phyloP scores from a whole-genome alignment of 148 eudicot genomes.

The Silene conica region DNA sequence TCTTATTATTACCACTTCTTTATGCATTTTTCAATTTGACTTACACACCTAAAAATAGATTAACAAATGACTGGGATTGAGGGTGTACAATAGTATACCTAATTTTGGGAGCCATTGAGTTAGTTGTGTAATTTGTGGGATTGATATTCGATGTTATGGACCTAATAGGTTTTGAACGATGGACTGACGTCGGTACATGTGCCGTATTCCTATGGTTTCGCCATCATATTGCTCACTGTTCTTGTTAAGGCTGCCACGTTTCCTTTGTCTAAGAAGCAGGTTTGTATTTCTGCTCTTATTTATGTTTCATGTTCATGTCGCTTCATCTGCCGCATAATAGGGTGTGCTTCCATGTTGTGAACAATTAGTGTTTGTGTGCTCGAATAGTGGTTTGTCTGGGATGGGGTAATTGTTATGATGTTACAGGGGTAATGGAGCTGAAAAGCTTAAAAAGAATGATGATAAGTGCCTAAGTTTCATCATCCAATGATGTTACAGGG shows the following conservation, averaged over 20 bases:
- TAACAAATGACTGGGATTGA: too few relatives aligned
- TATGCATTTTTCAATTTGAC: background rate
- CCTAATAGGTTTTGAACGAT: slow-evolving; percentile 63
- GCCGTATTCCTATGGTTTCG: slow-evolving; percentile 87
- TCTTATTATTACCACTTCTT: background rate
- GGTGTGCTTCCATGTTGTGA: background rate
- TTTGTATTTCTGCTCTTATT: background rate
- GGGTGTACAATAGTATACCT: too few relatives aligned
- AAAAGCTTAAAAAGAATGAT: too few relatives aligned
- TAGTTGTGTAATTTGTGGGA: background rate
- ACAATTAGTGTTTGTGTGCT: background rate
- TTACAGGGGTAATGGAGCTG: too few relatives aligned
- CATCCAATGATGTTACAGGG: background rate
- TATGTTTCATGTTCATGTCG: background rate
- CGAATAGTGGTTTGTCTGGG: background rate
- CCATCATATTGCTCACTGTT: slow-evolving; percentile 81
- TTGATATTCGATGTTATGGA: background rate
- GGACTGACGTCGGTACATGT: slow-evolving; percentile 63
- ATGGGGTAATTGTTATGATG: too few relatives aligned
- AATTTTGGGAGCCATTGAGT: too few relatives aligned
- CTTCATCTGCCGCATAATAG: background rate
- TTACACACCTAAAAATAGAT: too few relatives aligned
- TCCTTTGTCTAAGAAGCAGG: slow-evolving; percentile 95
- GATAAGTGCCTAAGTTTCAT: too few relatives aligned
- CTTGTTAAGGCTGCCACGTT: slow-evolving; percentile 63